phyloP scores from a whole-genome alignment of 306 rosid genomes.

The Inga leiocalycina region DNA sequence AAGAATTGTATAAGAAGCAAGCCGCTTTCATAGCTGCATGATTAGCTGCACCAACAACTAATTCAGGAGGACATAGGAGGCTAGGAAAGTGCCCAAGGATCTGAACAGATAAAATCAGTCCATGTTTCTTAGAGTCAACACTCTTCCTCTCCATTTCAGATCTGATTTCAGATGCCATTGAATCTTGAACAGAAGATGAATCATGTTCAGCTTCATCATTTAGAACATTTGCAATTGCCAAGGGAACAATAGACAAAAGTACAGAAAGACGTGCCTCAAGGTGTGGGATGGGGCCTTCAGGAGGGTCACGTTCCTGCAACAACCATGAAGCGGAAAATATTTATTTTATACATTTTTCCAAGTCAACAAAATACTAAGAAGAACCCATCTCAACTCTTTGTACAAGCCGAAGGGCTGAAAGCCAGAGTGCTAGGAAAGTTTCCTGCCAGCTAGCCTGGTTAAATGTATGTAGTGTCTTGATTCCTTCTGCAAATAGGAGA shows the following conservation, averaged over 20 bases:
- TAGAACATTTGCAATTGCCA: constrained; percentile 63
- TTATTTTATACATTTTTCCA: constrained; percentile 17
- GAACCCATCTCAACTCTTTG: constrained; percentile 75
- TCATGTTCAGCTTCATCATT: constrained; percentile 45
- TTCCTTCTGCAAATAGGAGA: constrained; percentile 63
- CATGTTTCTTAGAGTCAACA: constrained; percentile 46
- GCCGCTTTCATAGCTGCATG: constrained; percentile 68
- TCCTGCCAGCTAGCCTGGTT: constrained; percentile 90
- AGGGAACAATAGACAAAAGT: constrained; percentile 72
- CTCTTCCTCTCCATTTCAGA: constrained; percentile 39
- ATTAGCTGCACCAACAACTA: constrained; percentile 66
- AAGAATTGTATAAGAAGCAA: constrained; percentile 47
- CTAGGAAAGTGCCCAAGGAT: constrained; percentile 71
- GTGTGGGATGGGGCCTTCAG: constrained; percentile 81
- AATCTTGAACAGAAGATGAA: constrained; percentile 36
- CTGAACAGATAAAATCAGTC: constrained; percentile 68
- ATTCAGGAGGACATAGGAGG: constrained; percentile 74
- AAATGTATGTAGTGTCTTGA: constrained; percentile 61
- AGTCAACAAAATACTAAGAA: constrained; percentile 34
- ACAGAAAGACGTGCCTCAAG: constrained; percentile 72
- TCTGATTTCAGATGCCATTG: constrained; percentile 38
- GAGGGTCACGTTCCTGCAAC: constrained; percentile 82
- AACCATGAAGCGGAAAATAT: constrained; percentile 25
- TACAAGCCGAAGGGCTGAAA: constrained; percentile 89
- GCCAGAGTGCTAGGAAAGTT: constrained; percentile 83